Evolutionary conservation across 345 rosid species (phyloP).

Genomic region (Syzygium aqueum): DNA sequence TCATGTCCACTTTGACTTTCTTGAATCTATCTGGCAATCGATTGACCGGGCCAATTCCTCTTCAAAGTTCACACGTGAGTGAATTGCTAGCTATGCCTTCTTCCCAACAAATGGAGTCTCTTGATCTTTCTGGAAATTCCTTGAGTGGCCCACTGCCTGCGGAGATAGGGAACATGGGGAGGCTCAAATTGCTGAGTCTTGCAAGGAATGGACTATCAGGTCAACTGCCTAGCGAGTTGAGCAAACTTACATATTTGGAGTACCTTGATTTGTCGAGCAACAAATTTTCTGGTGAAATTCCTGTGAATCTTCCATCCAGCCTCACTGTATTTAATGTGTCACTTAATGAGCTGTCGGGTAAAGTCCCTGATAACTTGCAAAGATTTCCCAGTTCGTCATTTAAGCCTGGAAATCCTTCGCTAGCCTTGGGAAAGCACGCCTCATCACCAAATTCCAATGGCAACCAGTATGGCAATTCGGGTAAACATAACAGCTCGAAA

Average conservation of each 20-base stretch:
- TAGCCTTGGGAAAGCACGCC: constrained; percentile 22
- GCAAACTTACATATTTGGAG: constrained; percentile 56
- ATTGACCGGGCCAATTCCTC: constrained; percentile 60
- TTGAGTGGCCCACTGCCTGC: constrained; percentile 55
- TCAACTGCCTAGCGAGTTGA: constrained; percentile 61
- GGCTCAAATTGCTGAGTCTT: constrained; percentile 50
- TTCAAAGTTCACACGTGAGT: constrained; percentile 43
- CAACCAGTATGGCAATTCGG: background rate
- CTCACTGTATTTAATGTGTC: constrained; percentile 71
- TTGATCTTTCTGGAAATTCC: constrained; percentile 82
- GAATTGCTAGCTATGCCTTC: constrained; percentile 41
- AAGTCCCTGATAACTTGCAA: constrained; percentile 47
- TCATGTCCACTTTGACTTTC: constrained; percentile 42
- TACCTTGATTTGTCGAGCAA: constrained; percentile 81
- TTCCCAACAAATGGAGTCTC: constrained; percentile 54
- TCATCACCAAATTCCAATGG: constrained; percentile 8
- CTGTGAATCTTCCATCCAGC: constrained; percentile 47
- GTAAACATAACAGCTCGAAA: constrained; percentile 28
- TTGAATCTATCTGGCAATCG: constrained; percentile 80
- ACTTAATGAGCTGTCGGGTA: constrained; percentile 63
- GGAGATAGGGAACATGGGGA: constrained; percentile 51
- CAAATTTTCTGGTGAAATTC: constrained; percentile 57
- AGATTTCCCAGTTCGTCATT: constrained; percentile 48
- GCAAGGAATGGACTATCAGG: constrained; percentile 65
- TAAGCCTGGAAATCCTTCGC: constrained; percentile 59